Base-by-base conservation (phyloP, 768 basidiomycete genomes). In the Tricholoma hemisulphureum region DNA sequence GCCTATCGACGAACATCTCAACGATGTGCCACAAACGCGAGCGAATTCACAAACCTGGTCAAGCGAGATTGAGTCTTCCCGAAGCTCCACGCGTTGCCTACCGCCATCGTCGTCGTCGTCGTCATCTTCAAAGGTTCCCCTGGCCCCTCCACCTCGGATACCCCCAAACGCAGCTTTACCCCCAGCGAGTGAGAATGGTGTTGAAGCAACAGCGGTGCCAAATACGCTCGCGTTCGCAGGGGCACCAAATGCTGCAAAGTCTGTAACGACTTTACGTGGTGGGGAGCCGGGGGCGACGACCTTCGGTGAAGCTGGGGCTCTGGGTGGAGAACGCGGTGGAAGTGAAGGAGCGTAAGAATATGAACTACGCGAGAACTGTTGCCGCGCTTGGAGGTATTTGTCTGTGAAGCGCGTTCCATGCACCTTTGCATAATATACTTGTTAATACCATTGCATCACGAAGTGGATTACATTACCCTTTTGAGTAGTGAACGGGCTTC, bases 351-450 rank as follows among this genome's bases (percentile, higher is more conserved):
- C 82, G 29, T 82, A 80, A 16, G 80, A 75, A 59, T 84, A 86
- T 16, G 82, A 77, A 58, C 74, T 76, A 37, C 89, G 82, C 31
- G 79, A 75, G 56, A 83, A 71, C 20, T 82, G 69, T 65, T 87
- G 82, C 49, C 89, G 82, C 29, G 88, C 85, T 63, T 87, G 83
- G 24, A 95, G 82, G 71, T 98, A 98, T 71, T 96, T 95, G 63
- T 98, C 95, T 18, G 96, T 98, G 77, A 98, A 96, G 3, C 96
- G 89, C 39, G 93, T 92, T n/a, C 93, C 93, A 50, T 88, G 86
- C 48, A 97, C 91, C 95, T 97, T 69, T 24, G 37, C 59, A 52
- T n/a, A 56, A 31, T 35, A 37, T 43, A 55, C 29, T 58, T 50
- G 41, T 63, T 43, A 48, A 60, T 50, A 58, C 32, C 55, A 53